Evolutionary conservation across 1,284 basidiomycete species (phyloP), one percentile per base, ranked within the genome.

Genomic region (Malassezia psittaci): DNA sequence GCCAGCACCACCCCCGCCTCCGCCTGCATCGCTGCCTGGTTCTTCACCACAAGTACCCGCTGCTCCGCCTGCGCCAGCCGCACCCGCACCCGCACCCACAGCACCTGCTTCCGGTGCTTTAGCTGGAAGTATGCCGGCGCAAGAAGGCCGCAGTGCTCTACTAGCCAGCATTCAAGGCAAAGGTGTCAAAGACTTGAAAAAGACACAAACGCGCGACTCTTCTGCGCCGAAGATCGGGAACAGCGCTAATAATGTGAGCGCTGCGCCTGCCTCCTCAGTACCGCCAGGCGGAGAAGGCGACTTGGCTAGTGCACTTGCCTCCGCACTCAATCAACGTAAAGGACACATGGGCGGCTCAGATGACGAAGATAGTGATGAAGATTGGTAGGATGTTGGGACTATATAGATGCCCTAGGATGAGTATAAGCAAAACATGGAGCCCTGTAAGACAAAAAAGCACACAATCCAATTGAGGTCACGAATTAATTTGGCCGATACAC

Each of bases 271-370:
- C 24, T 50, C 55, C 34, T 29, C 24, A 29, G 24, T 3, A n/a
- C 54, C 49, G 16, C 46, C 39, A 3, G 60, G 39, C 33, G 76
- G 71, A 11, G 79, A 77, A 16, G 79, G 79, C 5, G 82, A 85
- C 69, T 70, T 86, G 38, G 84, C 85, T 0, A 79, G 80, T 42
- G 83, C 83, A 34, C 75, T 86, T 43, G 84, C 84, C 5, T 81
- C 81, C 12, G 85, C 85, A 6, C 75, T 86, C 53, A 80, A 79
- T 52, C 83, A 86, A 69, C 79, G 90, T 65, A 96, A 90, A 76
- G 89, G 87, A 75, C 86, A 89, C 69, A 79, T 96, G 74, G 90
- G 87, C 5, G 88, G 90, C 63, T 87, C 77, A 63, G 88, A 90
- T 64, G 88, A 94, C 39, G 89, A 90, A 11, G 87, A 87, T 6